Evolutionary conservation across 257 asterid genomes (phyloP), one percentile per base, ranked within the genome.

Genomic region (Leptodermis oblonga): DNA sequence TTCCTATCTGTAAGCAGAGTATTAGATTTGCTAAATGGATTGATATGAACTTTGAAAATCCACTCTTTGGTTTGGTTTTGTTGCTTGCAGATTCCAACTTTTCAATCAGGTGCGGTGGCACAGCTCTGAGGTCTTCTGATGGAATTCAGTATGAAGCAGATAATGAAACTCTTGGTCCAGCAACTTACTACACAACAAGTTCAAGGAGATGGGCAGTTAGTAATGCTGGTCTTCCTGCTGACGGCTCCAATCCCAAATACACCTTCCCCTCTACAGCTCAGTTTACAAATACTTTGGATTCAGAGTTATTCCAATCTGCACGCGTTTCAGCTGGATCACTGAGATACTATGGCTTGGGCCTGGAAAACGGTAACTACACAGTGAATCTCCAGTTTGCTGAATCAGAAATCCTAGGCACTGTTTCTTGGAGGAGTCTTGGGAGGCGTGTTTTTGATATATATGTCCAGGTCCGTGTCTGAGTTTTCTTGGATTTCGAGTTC

Each of bases 151-250:
- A 78, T 58, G 98, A 89, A 78, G 77, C 68, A 53, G 96, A 92
- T 12, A 73, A 73, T 54, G 86, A 68, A 67, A 74, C 83, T 67
- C 82, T 85, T 31, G 98, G 98, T 78, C 94, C 98, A 34, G 86
- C 95, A 36, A 73, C 87, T 49, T 87, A 86, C 73, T 80, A 70
- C 61, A 75, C 79, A 72, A 76, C 83, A 17, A 74, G 71, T 51
- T 67, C 82, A 20, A 59, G 75, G 34, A 85, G 92, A 87, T 92
- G 96, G 96, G 96, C 87, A 70, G 90, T 92, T 64, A 92, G 96
- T 71, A 92, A 92, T 83, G 85, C 69, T 55, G 98, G 96, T 63
- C 73, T 84, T 61, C 83, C 86, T 71, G 37, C 86, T 59, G 90
- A 71, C 46, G 81, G 64, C 77, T 34, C 8, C 3, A 73, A 37